These are phyloP conservation scores for Cavenderia fasciculata DNA, from an alignment of 78 protist genomes.

Conservation along the genomic window DNA sequence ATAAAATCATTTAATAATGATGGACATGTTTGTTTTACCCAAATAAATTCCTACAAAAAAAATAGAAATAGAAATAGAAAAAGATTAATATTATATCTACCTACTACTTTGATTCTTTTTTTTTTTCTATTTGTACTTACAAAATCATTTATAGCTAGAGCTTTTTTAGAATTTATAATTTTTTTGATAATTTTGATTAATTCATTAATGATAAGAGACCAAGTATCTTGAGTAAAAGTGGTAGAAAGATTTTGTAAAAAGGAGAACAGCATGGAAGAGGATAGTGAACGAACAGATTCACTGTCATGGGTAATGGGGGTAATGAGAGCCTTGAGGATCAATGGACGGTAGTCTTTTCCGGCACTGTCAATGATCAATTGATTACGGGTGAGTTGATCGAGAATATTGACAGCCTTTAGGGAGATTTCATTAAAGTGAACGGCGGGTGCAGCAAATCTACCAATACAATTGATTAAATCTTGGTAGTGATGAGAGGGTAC, in stretches of 20 bases:
- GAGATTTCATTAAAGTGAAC: conserved; percentile 24
- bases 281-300: conserved; percentile 35
- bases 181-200: background rate
- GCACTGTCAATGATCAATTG: background rate
- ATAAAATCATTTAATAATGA: background rate
- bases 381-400: background rate
- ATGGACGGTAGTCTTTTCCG: background rate
- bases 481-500: no score
- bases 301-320: conserved; percentile 14
- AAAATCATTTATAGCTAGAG: background rate
- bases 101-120: background rate
- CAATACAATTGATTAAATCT: conserved; percentile 12
- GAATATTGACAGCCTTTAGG: background rate
- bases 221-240: background rate
- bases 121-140: background rate
- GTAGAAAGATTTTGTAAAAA: background rate
- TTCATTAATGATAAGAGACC: conserved; percentile 4
- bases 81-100: no score
- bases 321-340: conserved; percentile 22
- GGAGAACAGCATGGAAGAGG: conserved; percentile 15
- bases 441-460: conserved; percentile 7
- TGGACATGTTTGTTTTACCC: conserved; percentile 55
- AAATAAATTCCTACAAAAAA: background rate
- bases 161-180: background rate
- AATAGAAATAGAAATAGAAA: background rate